Conservation (phyloP, 1,284 basidiomycete genomes). For the Takashimella tepidaria region DNA sequence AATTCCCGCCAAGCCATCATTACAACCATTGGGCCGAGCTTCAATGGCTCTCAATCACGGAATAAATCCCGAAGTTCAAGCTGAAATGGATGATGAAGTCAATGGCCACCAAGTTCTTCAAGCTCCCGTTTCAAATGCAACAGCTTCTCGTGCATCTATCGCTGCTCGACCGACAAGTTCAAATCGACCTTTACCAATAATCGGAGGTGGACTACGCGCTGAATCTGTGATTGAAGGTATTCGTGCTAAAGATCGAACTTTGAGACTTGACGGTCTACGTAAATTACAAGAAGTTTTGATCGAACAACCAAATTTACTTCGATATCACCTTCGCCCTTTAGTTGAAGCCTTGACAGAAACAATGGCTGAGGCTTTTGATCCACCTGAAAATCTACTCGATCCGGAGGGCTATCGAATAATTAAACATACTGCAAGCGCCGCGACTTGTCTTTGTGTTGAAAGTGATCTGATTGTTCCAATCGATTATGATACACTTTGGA, state of each 20-base stretch:
- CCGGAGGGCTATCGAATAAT: conserved; percentile 81
- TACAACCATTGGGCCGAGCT: conserved; percentile 22
- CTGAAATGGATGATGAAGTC: not conserved
- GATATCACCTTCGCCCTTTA: conserved; percentile 54
- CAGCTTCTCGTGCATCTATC: too few species aligned
- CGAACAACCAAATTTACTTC: conserved; percentile 58
- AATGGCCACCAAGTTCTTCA: too few species aligned
- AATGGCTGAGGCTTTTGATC: conserved; percentile 82
- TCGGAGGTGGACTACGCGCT: conserved; percentile 2
- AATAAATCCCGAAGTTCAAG: not conserved
- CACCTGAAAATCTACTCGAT: conserved; percentile 63
- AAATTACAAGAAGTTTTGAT: conserved; percentile 76
- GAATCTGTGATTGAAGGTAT: conserved; percentile 31
- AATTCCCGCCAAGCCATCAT: conserved; percentile 8
- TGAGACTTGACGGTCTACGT: conserved; percentile 91
- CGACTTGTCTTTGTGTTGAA: not conserved
- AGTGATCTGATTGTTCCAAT: conserved; percentile 68
- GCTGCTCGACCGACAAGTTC: not conserved
- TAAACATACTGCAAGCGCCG: conserved; percentile 57
- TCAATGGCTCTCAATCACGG: not conserved
- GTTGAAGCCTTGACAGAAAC: conserved; percentile 82
- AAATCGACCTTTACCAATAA: not conserved
- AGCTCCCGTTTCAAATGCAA: too few species aligned
- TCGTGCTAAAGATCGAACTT: conserved; percentile 62
- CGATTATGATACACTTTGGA: conserved; percentile 12